Conservation (phyloP, 805 yeast genomes). For the Saturnispora kantuleensis region DNA sequence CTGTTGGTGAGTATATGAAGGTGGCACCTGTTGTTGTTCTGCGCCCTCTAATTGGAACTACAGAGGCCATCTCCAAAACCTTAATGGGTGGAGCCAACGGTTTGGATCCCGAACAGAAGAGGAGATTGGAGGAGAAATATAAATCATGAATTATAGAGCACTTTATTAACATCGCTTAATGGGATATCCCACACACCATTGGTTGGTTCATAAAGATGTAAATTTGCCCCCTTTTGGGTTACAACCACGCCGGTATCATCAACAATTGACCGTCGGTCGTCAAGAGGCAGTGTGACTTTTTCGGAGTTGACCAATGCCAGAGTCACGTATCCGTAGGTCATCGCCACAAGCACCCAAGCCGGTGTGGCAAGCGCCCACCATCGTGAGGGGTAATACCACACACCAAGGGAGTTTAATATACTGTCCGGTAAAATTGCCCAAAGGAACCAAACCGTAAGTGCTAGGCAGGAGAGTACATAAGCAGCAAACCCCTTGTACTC, state of each 20-base stretch:
- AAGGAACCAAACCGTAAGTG: constrained; percentile 44
- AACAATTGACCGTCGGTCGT: constrained; percentile 52
- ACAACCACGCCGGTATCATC: constrained; percentile 46
- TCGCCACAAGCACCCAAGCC: constrained; percentile 52
- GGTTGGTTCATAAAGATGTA: constrained; percentile 47
- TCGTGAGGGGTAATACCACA: constrained; percentile 78
- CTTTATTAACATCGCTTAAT: constrained; percentile 54
- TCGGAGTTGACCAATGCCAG: constrained; percentile 71
- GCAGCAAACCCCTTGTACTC: constrained; percentile 87
- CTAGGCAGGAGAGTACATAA: constrained; percentile 55
- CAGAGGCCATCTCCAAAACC: constrained; percentile 79
- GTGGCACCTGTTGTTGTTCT: constrained; percentile 75
- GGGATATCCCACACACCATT: constrained; percentile 88
- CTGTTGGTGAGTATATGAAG: constrained; percentile 55
- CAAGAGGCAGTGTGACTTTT: constrained; percentile 48
- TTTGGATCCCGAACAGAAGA: constrained; percentile 54
- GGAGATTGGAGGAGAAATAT: constrained; percentile 59
- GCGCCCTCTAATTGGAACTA: constrained; percentile 84
- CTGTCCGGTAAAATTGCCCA: constrained; percentile 72
- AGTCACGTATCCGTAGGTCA: constrained; percentile 66
- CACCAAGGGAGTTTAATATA: constrained; percentile 41
- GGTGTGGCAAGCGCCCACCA: constrained; percentile 89
- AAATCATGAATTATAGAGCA: constrained; percentile 36
- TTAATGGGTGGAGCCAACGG: constrained; percentile 77
- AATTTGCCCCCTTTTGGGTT: constrained; percentile 17